These are phyloP conservation scores for Gossypium raimondii DNA, from an alignment of 345 rosid genomes.

Conservation along the genomic window DNA sequence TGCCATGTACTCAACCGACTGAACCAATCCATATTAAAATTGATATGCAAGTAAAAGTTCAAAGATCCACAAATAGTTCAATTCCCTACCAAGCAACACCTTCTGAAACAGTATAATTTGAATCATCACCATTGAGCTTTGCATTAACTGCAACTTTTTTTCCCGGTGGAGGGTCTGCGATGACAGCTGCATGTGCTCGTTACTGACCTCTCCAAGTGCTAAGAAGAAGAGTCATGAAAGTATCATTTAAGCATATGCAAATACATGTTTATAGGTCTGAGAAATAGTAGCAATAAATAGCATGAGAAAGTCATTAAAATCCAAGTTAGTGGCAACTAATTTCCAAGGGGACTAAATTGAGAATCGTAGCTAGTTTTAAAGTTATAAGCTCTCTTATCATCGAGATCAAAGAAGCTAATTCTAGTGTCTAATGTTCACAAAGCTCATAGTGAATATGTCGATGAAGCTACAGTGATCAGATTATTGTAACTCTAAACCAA, in stretches of 20 bases:
- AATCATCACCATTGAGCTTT: background rate
- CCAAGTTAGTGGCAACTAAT: background rate
- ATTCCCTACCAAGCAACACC: background rate
- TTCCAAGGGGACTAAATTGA: too few species aligned
- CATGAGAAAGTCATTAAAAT: background rate
- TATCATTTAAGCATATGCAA: background rate
- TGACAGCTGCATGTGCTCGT: background rate
- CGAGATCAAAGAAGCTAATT: background rate
- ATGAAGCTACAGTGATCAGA: background rate
- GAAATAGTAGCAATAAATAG: background rate
- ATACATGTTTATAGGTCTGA: background rate
- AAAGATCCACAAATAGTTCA: background rate
- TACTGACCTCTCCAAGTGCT: background rate
- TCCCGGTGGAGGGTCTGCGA: background rate
- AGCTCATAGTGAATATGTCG: too few species aligned
- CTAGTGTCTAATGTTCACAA: constrained; percentile 1
- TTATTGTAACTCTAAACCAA: background rate
- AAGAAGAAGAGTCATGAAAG: background rate
- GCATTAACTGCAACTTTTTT: background rate
- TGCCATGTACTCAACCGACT: too few species aligned
- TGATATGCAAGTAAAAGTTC: background rate
- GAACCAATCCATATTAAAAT: too few species aligned
- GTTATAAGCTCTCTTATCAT: background rate
- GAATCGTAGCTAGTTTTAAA: background rate
- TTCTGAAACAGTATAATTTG: background rate